These are phyloP conservation scores for Exobasidium cylindrosporum DNA, from an alignment of 1,284 basidiomycete species.

Conservation along the genomic window DNA sequence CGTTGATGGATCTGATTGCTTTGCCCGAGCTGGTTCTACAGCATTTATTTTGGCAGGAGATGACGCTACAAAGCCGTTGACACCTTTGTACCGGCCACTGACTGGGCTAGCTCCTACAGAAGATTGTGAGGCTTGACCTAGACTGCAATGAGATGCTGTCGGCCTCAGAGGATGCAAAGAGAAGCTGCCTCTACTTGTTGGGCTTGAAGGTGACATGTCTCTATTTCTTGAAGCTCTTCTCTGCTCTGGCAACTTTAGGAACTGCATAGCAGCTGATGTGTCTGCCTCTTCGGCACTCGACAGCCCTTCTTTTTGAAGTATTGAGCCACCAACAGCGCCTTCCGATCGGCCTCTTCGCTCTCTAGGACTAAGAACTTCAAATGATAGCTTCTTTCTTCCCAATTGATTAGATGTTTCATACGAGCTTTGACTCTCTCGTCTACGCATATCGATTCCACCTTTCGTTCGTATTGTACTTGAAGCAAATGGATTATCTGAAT, in stretches of 20 bases:
- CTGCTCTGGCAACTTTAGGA: not conserved
- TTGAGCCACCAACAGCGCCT: not conserved
- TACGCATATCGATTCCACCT: not conserved
- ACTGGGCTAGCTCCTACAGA: not conserved
- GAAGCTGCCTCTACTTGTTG: not conserved
- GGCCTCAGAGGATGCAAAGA: too few relatives aligned
- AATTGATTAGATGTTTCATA: slow-evolving; percentile 1
- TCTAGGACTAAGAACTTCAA: not conserved
- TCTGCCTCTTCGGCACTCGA: not conserved
- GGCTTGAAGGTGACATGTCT: not conserved
- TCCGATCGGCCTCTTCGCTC: slow-evolving; percentile 2
- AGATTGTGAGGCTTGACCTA: not conserved
- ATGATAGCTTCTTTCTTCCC: not conserved
- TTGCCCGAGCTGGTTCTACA: not conserved
- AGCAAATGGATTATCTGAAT: not conserved
- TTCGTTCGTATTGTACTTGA: not conserved
- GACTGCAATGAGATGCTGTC: not conserved
- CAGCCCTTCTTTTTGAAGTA: not conserved
- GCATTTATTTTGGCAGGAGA: not conserved
- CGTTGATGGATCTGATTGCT: not conserved
- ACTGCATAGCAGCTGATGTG: not conserved
- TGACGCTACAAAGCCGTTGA: not conserved
- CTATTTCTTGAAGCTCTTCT: not conserved
- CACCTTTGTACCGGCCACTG: not conserved
- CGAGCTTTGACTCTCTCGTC: slow-evolving; percentile 13